Conservation (phyloP, 805 yeast genomes). For the Zygosaccharomyces gambellarensis region DNA sequence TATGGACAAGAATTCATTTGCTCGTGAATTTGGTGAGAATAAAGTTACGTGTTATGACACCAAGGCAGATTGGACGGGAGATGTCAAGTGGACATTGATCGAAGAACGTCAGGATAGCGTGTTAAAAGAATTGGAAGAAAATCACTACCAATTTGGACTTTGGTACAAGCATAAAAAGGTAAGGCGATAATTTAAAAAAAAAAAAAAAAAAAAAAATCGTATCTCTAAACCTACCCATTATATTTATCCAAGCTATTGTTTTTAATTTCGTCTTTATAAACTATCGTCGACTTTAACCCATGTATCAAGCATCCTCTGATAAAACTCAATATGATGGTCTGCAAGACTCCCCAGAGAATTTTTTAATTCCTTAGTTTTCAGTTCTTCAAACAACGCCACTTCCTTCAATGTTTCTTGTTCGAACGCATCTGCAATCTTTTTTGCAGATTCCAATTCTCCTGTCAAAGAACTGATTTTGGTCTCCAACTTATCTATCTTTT, state of each 20-base stretch:
- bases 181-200: conserved; percentile 7
- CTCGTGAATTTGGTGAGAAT: conserved; percentile 20
- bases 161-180: conserved; percentile 12
- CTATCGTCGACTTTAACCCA: conserved; percentile 58
- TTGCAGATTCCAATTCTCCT: conserved; percentile 48
- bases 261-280: conserved; percentile 13
- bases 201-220: conserved; percentile 4
- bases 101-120: conserved; percentile 18
- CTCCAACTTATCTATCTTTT: conserved; percentile 48
- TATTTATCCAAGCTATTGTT: conserved; percentile 5
- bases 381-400: conserved; percentile 65
- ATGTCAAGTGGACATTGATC: conserved; percentile 27
- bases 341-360: conserved; percentile 67
- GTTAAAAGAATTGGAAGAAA: conserved; percentile 11
- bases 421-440: conserved; percentile 46
- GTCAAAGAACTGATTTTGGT: conserved; percentile 44
- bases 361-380: conserved; percentile 73
- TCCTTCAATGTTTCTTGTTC: conserved; percentile 56
- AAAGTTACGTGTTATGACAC: conserved; percentile 14
- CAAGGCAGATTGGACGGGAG: conserved; percentile 17
- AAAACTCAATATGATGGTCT: conserved; percentile 70
- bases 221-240: conserved; percentile 1
- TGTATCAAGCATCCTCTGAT: conserved; percentile 57
- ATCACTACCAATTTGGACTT: conserved; percentile 10
- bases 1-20: conserved; percentile 48